Evolutionary conservation across 192 early-diverging fungal species (phyloP), one percentile per base, ranked within the genome.

Genomic region (Entomortierella lignicola): DNA sequence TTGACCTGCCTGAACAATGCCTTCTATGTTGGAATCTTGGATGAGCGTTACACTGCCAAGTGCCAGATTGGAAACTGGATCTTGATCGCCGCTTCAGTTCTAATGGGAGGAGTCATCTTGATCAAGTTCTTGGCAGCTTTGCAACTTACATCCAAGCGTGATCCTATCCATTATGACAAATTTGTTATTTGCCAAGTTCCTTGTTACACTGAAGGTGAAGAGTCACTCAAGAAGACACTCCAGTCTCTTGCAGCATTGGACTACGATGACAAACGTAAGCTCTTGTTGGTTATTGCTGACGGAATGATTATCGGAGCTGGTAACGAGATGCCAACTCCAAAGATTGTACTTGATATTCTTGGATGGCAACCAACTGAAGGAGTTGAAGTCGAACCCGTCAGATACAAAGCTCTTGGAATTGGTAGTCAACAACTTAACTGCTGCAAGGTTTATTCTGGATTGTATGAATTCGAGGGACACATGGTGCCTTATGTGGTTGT

Each of bases 191-290:
- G 86, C 75, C 91, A 91, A 55, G 92, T 94, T 15, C 91, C 92
- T 4, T 94, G 93, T 83, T 95, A 95, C 79, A 94, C 93, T 0
- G 94, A 95, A 52, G 93, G 90, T 26, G 94, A 95, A 66, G 88
- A 83, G 10, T 94, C 93, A 1, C 82, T 95, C 20, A 72, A 85
- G 39, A 91, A 90, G 43, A 95, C 94, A 0, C 83, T 95, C 27
- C 85, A 93, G 41, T 95, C 94, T 4, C 66, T 95, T 8, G 88
- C 93, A 3, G 84, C 63, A 1, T 66, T 92, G 55, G 68, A 88
- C 10, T 95, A 95, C 67, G 94, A 94, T 53, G 94, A 95, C 83
- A 92, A 91, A 60, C 90, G 91, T 70, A 95, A 94, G 69, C 71
- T 95, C 7, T 50, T 95, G 7, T 89, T 95, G 52, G 71, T 95